Evolutionary conservation across 306 rosid species (phyloP).

Genomic region (Morella rubra): DNA sequence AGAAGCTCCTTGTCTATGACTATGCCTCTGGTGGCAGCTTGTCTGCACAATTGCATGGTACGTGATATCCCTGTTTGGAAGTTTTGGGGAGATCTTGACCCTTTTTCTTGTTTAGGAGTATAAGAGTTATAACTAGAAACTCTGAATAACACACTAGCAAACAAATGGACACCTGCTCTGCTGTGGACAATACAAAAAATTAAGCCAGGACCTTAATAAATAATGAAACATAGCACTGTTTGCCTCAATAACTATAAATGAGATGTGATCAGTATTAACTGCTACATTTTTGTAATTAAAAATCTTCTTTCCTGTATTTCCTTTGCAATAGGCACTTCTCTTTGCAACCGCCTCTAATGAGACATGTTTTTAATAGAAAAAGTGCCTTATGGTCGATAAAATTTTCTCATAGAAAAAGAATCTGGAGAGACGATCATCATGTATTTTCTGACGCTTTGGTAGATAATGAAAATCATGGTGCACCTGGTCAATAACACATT

Average conservation of each 20-base stretch:
- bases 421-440: neutral
- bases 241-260: neutral
- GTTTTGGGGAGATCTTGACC: neutral
- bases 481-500: neutral
- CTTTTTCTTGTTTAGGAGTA: constrained; percentile 3
- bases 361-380: neutral
- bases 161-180: neutral
- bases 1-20: constrained; percentile 79
- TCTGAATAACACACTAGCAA: neutral
- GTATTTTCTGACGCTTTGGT: neutral
- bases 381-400: neutral
- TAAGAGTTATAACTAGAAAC: neutral
- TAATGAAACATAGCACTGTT: neutral
- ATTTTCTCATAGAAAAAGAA: neutral
- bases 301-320: neutral
- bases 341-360: neutral
- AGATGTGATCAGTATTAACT: neutral
- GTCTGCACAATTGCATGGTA: constrained; percentile 73
- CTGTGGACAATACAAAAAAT: neutral
- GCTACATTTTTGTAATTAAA: neutral
- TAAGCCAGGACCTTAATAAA: neutral
- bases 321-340: neutral
- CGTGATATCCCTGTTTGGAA: constrained; percentile 14
- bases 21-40: constrained; percentile 61
- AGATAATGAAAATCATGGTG: neutral